A percentile compares a stretch with the other conserved stretches of the same genome.
These are phyloP conservation scores for Yarrowia porcina DNA, from an alignment of 805 yeast species.

Conservation along the genomic window DNA sequence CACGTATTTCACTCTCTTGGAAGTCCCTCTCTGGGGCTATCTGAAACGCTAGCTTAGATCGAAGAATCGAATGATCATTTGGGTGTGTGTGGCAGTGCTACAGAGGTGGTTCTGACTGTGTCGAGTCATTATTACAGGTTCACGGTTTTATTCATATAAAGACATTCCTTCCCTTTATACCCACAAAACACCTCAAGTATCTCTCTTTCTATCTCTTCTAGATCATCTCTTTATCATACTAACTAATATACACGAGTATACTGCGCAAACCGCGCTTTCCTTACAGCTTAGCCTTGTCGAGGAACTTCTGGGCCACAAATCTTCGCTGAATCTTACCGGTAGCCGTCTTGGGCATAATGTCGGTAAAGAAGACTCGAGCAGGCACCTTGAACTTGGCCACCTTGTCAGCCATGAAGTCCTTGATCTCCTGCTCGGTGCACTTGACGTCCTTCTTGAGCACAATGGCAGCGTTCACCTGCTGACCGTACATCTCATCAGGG, in stretches of 20 bases:
- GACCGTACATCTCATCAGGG: constrained; percentile 65
- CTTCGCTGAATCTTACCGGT: constrained; percentile 76
- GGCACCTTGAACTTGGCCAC: constrained; percentile 63
- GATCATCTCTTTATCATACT: not conserved
- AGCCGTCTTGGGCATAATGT: constrained; percentile 67
- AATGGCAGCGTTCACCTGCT: constrained; percentile 66
- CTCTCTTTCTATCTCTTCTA: not conserved
- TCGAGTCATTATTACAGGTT: too few relatives aligned
- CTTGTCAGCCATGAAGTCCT: constrained; percentile 45
- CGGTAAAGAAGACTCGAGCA: constrained; percentile 52
- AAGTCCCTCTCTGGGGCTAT: too few relatives aligned
- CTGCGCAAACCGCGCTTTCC: too few relatives aligned
- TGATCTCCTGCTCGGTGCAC: constrained; percentile 46
- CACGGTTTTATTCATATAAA: too few relatives aligned
- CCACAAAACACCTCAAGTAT: too few relatives aligned
- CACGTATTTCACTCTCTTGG: too few relatives aligned
- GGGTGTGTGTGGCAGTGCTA: too few relatives aligned
- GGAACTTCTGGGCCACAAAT: constrained; percentile 51
- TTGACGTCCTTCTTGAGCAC: constrained; percentile 48
- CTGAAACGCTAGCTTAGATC: not conserved
- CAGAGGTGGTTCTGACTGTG: too few relatives aligned
- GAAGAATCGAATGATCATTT: too few relatives aligned
- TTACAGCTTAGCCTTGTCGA: constrained; percentile 28
- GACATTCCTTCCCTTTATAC: too few relatives aligned
- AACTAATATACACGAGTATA: not conserved